Conservation (phyloP, 164 flowering plant genomes). For the Nymphaea colorata region DNA sequence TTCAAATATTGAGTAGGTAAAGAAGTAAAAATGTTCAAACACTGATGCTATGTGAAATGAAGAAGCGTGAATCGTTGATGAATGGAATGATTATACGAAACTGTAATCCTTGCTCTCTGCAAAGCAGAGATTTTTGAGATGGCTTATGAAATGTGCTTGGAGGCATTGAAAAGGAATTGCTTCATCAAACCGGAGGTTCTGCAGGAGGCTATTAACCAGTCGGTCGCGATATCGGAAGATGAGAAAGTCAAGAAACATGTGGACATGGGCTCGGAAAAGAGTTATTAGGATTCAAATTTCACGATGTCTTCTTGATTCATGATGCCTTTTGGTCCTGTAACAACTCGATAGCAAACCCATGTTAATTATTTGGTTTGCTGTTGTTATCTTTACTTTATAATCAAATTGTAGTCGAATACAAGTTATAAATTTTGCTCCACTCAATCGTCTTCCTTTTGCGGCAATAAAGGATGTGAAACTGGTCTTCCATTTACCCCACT, state of each 20-base stretch:
- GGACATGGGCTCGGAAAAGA: constrained; percentile 2
- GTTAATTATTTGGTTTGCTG: no score
- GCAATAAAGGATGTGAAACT: no score
- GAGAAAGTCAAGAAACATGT: constrained; percentile 7
- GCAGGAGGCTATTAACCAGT: constrained; percentile 6
- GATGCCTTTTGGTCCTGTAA: no score
- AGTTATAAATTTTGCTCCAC: no score
- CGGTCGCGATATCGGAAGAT: constrained; percentile 1
- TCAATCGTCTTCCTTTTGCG: no score
- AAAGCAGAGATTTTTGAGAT: constrained; percentile 2
- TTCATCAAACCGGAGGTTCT: background rate
- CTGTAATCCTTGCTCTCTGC: constrained; percentile 5
- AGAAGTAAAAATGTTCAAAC: no score
- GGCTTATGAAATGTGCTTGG: constrained; percentile 5
- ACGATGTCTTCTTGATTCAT: no score
- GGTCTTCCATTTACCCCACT: no score
- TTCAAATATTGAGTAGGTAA: no score
- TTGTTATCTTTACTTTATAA: no score
- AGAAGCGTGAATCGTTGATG: background rate
- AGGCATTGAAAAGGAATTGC: background rate
- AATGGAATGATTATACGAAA: constrained; percentile 3
- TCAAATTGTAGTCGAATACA: no score
- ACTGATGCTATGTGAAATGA: background rate
- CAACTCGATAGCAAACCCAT: no score
- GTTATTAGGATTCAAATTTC: background rate